Evolutionary conservation across 2,329 filamentous ascomycete genomes (phyloP), one percentile per base, ranked within the genome.

Genomic region (Sordariomycetes sp.): DNA sequence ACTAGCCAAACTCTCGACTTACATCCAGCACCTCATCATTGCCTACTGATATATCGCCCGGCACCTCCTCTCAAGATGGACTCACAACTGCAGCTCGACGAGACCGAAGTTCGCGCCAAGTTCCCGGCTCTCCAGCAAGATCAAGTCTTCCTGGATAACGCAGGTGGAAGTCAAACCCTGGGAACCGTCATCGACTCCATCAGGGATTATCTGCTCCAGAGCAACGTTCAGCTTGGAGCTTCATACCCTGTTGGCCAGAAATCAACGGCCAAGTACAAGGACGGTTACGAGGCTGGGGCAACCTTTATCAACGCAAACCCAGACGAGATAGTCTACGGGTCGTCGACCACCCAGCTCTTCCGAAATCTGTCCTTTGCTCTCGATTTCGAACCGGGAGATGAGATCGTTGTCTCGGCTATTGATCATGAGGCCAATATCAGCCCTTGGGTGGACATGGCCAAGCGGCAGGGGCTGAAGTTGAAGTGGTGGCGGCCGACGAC

Each of bases 371-470:
- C 75, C 0, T 64, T 63, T 16, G 60, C 71, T 3, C 54, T 81
- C 5, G 46, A 52, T 9, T 73, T 79, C 48, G 46, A 61, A 9
- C 50, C 63, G 3, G 74, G 74, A 28, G 74, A 79, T 39, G 80
- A 86, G 48, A 67, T 90, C 32, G 62, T 92, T 40, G 49, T 88
- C 9, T 86, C 82, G 0, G 70, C 70, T 37, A 62, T 86, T 35
- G 83, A 88, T 51, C 83, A 90, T 47, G 84, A 88, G 58, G 79
- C 83, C 24, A 86, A 87, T 50, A 76, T 84, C 37, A 74, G 79
- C 2, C 68, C 82, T 0, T 90, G 83, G 85, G 59, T 85, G 0
- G 70, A 75, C 32, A 66, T 88, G 18, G 82, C 82, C 3, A 55
- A 68, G 20, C 67, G 70, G 11, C 67, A 75, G 30, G 66, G 70